phyloP scores from a whole-genome alignment of 257 asterid species.

The Vinca minor region DNA sequence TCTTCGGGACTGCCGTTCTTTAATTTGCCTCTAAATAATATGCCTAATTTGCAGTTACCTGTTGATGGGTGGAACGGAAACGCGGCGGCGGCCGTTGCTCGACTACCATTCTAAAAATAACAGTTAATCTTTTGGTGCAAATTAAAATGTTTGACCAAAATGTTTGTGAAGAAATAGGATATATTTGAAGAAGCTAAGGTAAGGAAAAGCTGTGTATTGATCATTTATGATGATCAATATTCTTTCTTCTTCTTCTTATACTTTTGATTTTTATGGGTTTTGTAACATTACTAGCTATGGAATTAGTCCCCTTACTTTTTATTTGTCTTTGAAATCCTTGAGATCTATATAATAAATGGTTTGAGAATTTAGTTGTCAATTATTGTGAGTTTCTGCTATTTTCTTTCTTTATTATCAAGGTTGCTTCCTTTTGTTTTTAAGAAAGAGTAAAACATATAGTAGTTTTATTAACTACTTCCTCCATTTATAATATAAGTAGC shows the following conservation, averaged over 20 bases:
- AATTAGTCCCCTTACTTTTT: slow-evolving; percentile 9
- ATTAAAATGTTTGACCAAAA: too few species aligned
- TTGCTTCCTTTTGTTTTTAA: not conserved
- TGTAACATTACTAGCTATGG: slow-evolving; percentile 18
- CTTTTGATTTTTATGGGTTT: not conserved
- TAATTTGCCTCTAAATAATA: slow-evolving; percentile 57
- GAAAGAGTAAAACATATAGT: not conserved
- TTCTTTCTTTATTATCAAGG: not conserved
- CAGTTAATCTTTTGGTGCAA: too few species aligned
- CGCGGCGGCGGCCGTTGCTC: slow-evolving; percentile 32
- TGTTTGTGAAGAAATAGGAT: slow-evolving; percentile 7
- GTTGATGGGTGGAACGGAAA: slow-evolving; percentile 67
- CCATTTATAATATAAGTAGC: too few species aligned
- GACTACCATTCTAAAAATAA: slow-evolving; percentile 30
- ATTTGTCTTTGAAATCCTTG: not conserved
- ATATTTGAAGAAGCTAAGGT: slow-evolving; percentile 22
- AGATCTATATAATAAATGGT: slow-evolving; percentile 18
- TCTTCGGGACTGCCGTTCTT: slow-evolving; percentile 67
- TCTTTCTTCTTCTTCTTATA: slow-evolving; percentile 7
- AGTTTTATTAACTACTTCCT: too few species aligned
- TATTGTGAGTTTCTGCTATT: not conserved
- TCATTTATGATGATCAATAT: slow-evolving; percentile 15
- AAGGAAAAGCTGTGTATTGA: slow-evolving; percentile 13
- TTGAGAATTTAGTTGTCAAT: slow-evolving; percentile 17
- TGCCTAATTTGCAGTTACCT: slow-evolving; percentile 46